Evolutionary conservation across 106 monocot genomes (phyloP).

Genomic region (Vanilla planifolia): DNA sequence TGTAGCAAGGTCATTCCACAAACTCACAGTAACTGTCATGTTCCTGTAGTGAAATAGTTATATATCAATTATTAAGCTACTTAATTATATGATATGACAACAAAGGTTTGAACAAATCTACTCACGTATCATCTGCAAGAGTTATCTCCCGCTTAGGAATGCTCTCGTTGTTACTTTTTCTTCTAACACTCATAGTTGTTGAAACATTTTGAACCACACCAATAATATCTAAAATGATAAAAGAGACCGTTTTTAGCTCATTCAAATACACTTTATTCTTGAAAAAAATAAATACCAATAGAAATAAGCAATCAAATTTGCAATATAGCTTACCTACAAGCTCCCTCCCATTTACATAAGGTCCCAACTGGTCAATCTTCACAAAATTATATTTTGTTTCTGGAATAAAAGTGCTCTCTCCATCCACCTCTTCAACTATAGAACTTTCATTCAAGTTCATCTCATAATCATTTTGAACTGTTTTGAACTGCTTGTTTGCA

Average conservation of each 20-base stretch:
- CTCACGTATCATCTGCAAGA: constrained; percentile 94
- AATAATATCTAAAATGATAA: constrained; percentile 48
- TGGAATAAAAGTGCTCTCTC: constrained; percentile 53
- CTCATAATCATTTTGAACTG: constrained; percentile 95
- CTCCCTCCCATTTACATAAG: constrained; percentile 85
- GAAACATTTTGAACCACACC: constrained; percentile 86
- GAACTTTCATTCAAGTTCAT: constrained; percentile 93
- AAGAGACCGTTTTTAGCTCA: background rate
- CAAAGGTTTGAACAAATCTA: background rate
- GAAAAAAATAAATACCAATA: background rate
- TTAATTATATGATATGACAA: background rate
- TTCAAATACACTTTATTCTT: background rate
- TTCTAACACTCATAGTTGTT: constrained; percentile 65
- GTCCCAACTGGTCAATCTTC: constrained; percentile 71
- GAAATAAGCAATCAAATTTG: background rate
- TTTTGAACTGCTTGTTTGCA: constrained; percentile 90
- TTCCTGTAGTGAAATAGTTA: constrained; percentile 30
- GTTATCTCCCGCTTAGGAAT: constrained; percentile 91
- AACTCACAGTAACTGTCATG: constrained; percentile 66
- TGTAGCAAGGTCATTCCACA: constrained; percentile 92
- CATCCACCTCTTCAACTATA: constrained; percentile 75
- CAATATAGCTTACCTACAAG: constrained; percentile 51
- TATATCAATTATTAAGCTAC: background rate
- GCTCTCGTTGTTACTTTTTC: constrained; percentile 87
- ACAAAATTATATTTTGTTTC: constrained; percentile 77